Conservation (phyloP, 805 yeast genomes). For the Kluyveromyces wickerhamii region DNA sequence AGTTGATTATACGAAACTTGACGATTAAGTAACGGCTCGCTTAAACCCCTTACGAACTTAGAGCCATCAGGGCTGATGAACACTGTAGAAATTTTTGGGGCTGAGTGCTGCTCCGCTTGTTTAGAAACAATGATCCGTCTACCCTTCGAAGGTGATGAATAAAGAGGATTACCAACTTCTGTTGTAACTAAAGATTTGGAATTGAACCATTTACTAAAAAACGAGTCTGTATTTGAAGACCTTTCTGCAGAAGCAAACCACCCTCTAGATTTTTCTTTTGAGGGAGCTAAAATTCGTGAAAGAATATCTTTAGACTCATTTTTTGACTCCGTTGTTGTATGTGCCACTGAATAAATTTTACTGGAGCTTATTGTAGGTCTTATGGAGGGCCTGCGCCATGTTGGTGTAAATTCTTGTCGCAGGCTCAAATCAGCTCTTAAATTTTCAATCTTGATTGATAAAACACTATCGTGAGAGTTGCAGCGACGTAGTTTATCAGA, state of each 20-base stretch:
- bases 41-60: constrained; percentile 7
- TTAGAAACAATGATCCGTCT: constrained; percentile 2
- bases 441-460: constrained; percentile 13
- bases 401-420: neutral
- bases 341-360: neutral
- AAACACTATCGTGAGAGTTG: constrained; percentile 29
- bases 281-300: constrained; percentile 3
- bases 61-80: constrained; percentile 10
- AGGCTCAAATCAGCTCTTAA: neutral
- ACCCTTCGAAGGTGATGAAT: neutral
- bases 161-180: constrained; percentile 7
- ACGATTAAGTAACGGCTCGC: constrained; percentile 15
- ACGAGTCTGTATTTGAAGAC: neutral
- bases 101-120: constrained; percentile 1
- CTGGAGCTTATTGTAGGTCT: neutral
- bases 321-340: neutral
- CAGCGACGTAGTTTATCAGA: constrained; percentile 16
- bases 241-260: constrained; percentile 5
- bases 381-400: neutral
- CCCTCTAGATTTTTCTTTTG: constrained; percentile 1
- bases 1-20: constrained; percentile 20
- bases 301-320: constrained; percentile 7
- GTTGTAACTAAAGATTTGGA: constrained; percentile 8
- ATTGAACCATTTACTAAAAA: constrained; percentile 5
- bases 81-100: constrained; percentile 3